phyloP scores from a whole-genome alignment of 73 alveolate genomes.

The Paramecium caudatum region DNA sequence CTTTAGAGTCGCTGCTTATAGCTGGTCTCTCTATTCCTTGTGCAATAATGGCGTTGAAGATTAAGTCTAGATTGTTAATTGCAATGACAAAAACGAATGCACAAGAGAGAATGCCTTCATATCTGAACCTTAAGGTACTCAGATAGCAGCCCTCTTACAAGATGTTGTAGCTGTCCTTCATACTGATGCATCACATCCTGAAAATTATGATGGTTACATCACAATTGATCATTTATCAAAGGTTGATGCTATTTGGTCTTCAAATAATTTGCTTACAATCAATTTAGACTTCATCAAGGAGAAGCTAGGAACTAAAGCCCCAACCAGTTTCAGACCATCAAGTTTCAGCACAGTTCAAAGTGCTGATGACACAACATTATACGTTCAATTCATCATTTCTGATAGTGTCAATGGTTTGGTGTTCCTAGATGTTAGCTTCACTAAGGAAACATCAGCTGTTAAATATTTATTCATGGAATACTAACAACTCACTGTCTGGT shows the following conservation, averaged over 20 bases:
- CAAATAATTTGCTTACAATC: neutral
- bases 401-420: conserved; percentile 40
- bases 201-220: neutral
- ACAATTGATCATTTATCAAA: neutral
- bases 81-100: neutral
- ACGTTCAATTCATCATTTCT: conserved; percentile 35
- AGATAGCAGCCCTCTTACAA: neutral
- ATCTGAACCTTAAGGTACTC: neutral
- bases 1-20: neutral
- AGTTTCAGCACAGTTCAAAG: neutral
- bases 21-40: neutral
- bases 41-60: conserved; percentile 41
- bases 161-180: conserved; percentile 23
- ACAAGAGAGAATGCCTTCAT: neutral
- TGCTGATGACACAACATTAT: neutral
- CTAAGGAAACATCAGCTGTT: neutral
- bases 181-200: conserved; percentile 36
- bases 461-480: neutral
- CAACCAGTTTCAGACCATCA: conserved; percentile 3
- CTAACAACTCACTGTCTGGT: neutral
- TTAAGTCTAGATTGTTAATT: neutral
- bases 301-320: conserved; percentile 28
- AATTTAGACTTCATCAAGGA: neutral
- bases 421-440: neutral
- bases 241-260: conserved; percentile 17